A percentile compares a stretch with the other conserved stretches of the same genome.
phyloP scores from a whole-genome alignment of 1,284 basidiomycete genomes.

The Tausonia pullulans region DNA sequence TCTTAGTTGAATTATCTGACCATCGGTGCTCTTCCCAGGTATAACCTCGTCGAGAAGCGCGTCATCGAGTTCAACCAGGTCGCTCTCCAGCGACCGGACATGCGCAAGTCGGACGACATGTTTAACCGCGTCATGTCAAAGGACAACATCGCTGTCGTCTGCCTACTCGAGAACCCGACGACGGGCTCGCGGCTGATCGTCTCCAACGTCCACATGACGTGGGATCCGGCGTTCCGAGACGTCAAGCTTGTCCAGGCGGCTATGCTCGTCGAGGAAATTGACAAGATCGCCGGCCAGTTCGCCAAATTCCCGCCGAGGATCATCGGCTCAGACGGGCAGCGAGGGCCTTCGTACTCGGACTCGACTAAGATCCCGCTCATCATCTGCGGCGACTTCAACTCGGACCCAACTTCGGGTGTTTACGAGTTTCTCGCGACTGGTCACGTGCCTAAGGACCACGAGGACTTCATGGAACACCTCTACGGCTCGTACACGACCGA shows the following conservation, averaged over 20 bases:
- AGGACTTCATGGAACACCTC: conserved; percentile 82
- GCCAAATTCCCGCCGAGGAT: conserved; percentile 61
- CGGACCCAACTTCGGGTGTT: conserved; percentile 72
- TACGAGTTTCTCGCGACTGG: conserved; percentile 83
- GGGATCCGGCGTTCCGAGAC: conserved; percentile 87
- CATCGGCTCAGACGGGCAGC: conserved; percentile 15
- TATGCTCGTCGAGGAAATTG: conserved; percentile 82
- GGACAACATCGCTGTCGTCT: conserved; percentile 86
- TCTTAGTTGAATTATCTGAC: not conserved
- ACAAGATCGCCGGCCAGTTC: conserved; percentile 77
- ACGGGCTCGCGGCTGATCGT: conserved; percentile 81
- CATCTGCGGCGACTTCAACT: conserved; percentile 93
- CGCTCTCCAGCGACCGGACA: conserved; percentile 86
- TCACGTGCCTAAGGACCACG: conserved; percentile 58
- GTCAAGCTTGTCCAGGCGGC: conserved; percentile 96
- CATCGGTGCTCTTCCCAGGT: conserved; percentile 42
- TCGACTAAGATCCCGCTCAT: conserved; percentile 83
- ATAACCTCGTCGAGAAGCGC: conserved; percentile 84
- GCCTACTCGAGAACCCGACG: conserved; percentile 72
- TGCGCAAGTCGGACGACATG: conserved; percentile 99
- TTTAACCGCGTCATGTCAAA: conserved; percentile 96
- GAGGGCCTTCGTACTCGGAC: conserved; percentile 49
- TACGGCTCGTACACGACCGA: conserved; percentile 91
- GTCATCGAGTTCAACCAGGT: conserved; percentile 89
- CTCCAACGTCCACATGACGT: conserved; percentile 85